Base-by-base conservation (phyloP, 192 early-diverging fungal species). In the Backusella australiensis region DNA sequence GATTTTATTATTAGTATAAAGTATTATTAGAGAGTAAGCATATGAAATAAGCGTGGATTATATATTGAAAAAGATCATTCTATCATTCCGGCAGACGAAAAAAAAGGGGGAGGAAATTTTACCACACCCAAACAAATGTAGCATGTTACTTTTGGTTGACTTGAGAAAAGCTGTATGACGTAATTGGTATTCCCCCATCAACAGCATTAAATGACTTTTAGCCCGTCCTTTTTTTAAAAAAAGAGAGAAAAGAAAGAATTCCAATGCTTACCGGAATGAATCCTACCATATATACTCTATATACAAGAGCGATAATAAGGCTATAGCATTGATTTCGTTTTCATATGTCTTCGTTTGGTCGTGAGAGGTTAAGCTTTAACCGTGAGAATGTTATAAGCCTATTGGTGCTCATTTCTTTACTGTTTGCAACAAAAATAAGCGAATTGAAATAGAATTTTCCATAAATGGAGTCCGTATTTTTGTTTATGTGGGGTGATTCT, bases 401-500 rank as follows among this genome's bases (percentile, higher is more conserved):
- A 59, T 59, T 59, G 53, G 53, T 59, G 53, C 6, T 26, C 8
- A 11, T 59, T 56, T 19, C 26, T 59, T 59, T 59, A 59, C 53
- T 59, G 53, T 59, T 59, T 59, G 23, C 0, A 63, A 29, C 19
- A 9, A 26, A 59, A 63, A 49, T 49, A 63, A 29, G 26, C 21
- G 26, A 11, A 23, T 26, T 63, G 56, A 29, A 63, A 17, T 63
- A 11, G 56, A 63, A 63, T 9, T 63, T 63, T 63, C 56, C 26
- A 29, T 63, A 63, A 63, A 63, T 63, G 11, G 56, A 63, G 56
- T 15, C 56, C 56, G 56, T 4, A 32, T 32, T 26, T 63, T 26
- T 63, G 23, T 11, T 63, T 63, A 32, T 32, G 56, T 63, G 56
- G 56, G 56, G 56, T 63, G 56, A 63, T 63, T 59, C 53, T 59